These are phyloP conservation scores for Candida jianshihensis DNA, from an alignment of 805 yeast species.

Conservation along the genomic window DNA sequence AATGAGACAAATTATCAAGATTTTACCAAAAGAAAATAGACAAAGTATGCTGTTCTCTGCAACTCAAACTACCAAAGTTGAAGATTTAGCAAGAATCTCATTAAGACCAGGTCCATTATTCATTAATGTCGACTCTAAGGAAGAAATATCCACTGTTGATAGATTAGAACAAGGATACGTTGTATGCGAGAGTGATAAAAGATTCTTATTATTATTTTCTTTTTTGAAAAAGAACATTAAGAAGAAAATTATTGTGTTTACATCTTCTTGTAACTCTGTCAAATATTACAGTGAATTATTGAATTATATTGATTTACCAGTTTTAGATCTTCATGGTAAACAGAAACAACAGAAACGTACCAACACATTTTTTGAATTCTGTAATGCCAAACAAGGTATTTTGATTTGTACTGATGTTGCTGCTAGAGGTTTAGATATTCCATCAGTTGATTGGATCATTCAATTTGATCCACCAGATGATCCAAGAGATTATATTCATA, in stretches of 20 bases:
- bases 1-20: conserved; percentile 93
- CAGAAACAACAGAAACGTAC: conserved; percentile 99
- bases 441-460: conserved; percentile 97
- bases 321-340: conserved; percentile 92
- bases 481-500: conserved; percentile 97
- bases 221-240: conserved; percentile 88
- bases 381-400: conserved; percentile 93
- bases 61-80: conserved; percentile 97
- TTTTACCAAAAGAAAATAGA: conserved; percentile 86
- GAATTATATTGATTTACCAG: conserved; percentile 95
- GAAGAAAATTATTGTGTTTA: conserved; percentile 88
- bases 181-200: conserved; percentile 91
- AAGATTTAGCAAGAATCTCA: conserved; percentile 95
- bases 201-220: conserved; percentile 85
- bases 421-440: conserved; percentile 98
- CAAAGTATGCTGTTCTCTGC: conserved; percentile 99
- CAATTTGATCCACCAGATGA: conserved; percentile 99
- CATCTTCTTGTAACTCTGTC: conserved; percentile 95
- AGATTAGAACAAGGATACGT: conserved; percentile 98
- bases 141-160: conserved; percentile 85
- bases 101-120: conserved; percentile 88
- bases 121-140: conserved; percentile 84
- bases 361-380: conserved; percentile 95
- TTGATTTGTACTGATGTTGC: conserved; percentile 97
- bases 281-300: conserved; percentile 92